Percentiles rank a stretch among this genome's conserved stretches.
Conservation (phyloP, 1,139 yeast species). For the Pichia sp. region DNA sequence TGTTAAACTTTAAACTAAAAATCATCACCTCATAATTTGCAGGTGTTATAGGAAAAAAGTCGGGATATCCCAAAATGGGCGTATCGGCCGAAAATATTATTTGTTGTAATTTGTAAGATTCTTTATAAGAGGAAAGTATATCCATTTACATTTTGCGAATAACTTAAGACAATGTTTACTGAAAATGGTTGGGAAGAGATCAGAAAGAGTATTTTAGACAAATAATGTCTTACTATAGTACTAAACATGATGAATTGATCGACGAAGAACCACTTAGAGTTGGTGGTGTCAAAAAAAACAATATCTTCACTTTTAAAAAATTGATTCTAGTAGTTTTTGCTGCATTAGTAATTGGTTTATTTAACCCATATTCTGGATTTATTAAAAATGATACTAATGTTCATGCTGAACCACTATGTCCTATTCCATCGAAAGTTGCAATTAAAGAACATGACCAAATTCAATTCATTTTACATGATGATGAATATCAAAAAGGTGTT, state of each 20-base stretch:
- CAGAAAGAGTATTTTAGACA: too few relatives aligned
- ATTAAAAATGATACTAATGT: not conserved
- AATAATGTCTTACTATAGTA: not conserved
- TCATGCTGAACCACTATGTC: conserved; percentile 19
- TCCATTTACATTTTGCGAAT: too few relatives aligned
- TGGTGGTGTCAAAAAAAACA: not conserved
- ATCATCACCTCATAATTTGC: too few relatives aligned
- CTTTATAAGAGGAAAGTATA: too few relatives aligned
- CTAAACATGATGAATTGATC: not conserved
- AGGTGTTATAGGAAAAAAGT: too few relatives aligned
- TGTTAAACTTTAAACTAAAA: too few relatives aligned
- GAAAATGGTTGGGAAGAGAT: too few relatives aligned
- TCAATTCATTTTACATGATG: conserved; percentile 32
- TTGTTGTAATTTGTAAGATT: not conserved
- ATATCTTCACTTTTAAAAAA: conserved; percentile 3
- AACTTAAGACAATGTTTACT: too few relatives aligned
- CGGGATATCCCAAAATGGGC: too few relatives aligned
- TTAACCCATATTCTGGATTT: not conserved
- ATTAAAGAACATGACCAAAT: conserved; percentile 17
- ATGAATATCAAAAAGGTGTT: conserved; percentile 36
- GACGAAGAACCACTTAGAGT: conserved; percentile 1
- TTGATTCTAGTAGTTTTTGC: conserved; percentile 3
- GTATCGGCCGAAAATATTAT: not conserved
- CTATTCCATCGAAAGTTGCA: conserved; percentile 19
- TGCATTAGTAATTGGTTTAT: conserved; percentile 3